These are phyloP conservation scores for Monosporascus sp. DNA, from an alignment of 2,329 filamentous ascomycete genomes.

Conservation along the genomic window DNA sequence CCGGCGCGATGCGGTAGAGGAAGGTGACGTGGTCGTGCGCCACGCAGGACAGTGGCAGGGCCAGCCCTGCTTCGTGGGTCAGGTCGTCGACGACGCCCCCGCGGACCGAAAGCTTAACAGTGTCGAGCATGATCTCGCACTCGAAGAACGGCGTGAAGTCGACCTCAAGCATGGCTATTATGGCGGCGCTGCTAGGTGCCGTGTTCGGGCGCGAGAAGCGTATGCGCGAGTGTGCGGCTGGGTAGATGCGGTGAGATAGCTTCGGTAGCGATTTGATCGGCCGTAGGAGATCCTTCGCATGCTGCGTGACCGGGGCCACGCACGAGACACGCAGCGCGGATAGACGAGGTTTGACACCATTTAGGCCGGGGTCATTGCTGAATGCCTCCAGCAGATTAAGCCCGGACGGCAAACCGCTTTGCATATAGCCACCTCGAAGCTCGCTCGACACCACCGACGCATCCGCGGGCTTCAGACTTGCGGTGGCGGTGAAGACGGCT, in stretches of 20 bases:
- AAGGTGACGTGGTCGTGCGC: slow-evolving; percentile 72
- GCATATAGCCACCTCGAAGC: slow-evolving; percentile 57
- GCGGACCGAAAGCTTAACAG: slow-evolving; percentile 51
- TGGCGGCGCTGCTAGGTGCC: slow-evolving; percentile 50
- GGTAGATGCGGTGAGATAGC: slow-evolving; percentile 58
- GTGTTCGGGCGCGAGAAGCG: slow-evolving; percentile 62
- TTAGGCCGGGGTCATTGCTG: slow-evolving; percentile 57
- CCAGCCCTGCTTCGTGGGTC: slow-evolving; percentile 43
- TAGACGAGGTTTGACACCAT: slow-evolving; percentile 58
- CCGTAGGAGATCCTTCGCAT: slow-evolving; percentile 53
- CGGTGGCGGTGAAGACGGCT: slow-evolving; percentile 59
- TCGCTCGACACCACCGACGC: slow-evolving; percentile 33
- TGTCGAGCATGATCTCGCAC: slow-evolving; percentile 58
- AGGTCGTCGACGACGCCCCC: slow-evolving; percentile 57
- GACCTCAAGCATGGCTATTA: slow-evolving; percentile 67
- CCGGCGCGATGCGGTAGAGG: slow-evolving; percentile 60
- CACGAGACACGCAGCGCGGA: slow-evolving; percentile 71
- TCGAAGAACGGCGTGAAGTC: slow-evolving; percentile 68
- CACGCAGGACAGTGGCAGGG: slow-evolving; percentile 56
- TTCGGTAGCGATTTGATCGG: slow-evolving; percentile 61
- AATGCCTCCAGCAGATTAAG: slow-evolving; percentile 76
- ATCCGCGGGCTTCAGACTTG: slow-evolving; percentile 52
- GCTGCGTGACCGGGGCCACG: slow-evolving; percentile 62
- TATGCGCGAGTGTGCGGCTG: slow-evolving; percentile 67
- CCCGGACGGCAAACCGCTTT: slow-evolving; percentile 62